phyloP scores from a whole-genome alignment of 805 yeast species.

The Candida takata region DNA sequence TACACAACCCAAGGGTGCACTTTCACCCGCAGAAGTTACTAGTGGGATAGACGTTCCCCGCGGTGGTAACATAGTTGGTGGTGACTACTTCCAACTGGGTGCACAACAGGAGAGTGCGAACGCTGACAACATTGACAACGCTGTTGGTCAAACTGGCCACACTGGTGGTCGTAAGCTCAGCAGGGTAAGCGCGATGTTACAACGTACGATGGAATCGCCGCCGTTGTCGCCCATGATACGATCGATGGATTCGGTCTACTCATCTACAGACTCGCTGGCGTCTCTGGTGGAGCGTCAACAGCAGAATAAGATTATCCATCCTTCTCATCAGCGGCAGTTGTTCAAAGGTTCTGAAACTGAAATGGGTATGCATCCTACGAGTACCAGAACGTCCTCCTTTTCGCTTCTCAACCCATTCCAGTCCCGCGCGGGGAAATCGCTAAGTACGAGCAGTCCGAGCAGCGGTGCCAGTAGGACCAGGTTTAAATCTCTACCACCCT shows the following conservation, averaged over 20 bases:
- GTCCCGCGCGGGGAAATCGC: slow-evolving; percentile 4
- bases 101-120: too few species aligned
- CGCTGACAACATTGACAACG: too few species aligned
- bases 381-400: slow-evolving; percentile 8
- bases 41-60: too few species aligned
- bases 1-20: neutral
- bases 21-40: slow-evolving; percentile 1
- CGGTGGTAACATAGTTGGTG: too few species aligned
- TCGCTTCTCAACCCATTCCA: slow-evolving; percentile 15
- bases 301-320: slow-evolving; percentile 34
- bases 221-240: slow-evolving; percentile 11
- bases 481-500: slow-evolving; percentile 1
- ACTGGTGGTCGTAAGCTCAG: slow-evolving; percentile 15
- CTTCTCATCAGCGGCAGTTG: slow-evolving; percentile 31
- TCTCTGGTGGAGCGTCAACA: slow-evolving; percentile 34
- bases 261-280: slow-evolving; percentile 32
- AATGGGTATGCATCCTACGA: too few species aligned
- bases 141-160: too few species aligned
- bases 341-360: slow-evolving; percentile 10
- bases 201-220: slow-evolving; percentile 15
- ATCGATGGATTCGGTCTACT: slow-evolving; percentile 18
- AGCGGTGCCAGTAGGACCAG: neutral
- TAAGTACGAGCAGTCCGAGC: neutral
- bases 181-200: slow-evolving; percentile 14
- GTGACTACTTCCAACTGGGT: too few species aligned